Evolutionary conservation across 371 early-diverging fungal genomes (phyloP).

Genomic region (Parasitella parasitica): DNA sequence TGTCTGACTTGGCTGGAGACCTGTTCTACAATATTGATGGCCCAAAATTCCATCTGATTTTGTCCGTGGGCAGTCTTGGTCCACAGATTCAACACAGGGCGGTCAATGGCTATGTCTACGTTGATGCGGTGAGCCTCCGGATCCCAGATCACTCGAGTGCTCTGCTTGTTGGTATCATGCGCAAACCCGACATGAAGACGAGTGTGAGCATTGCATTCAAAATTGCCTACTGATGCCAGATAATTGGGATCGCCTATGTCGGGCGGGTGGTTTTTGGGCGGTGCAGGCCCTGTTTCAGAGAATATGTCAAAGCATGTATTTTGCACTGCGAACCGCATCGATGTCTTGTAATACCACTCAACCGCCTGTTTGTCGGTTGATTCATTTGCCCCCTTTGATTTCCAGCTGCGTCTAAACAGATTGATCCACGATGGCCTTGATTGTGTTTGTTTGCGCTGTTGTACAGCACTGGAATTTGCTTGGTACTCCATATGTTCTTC

Average conservation of each 20-base stretch:
- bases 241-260: neutral
- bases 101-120: constrained; percentile 8
- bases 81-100: constrained; percentile 23
- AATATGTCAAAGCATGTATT: constrained; percentile 4
- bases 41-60: constrained; percentile 27
- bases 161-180: neutral
- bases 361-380: neutral
- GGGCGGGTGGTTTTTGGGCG: neutral
- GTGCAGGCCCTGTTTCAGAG: neutral
- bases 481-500: neutral
- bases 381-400: constrained; percentile 2
- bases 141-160: constrained; percentile 7
- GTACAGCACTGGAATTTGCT: constrained; percentile 1
- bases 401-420: constrained; percentile 37
- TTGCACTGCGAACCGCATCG: constrained; percentile 5
- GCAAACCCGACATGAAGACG: constrained; percentile 2
- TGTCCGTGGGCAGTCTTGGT: neutral
- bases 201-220: constrained; percentile 6
- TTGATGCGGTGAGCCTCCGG: constrained; percentile 24
- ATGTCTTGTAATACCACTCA: constrained; percentile 16
- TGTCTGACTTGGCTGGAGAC: neutral
- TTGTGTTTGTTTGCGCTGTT: constrained; percentile 23
- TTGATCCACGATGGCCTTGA: constrained; percentile 33
- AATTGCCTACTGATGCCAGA: constrained; percentile 8
- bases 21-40: constrained; percentile 2